These are phyloP conservation scores for Gossypium turneri DNA, from an alignment of 345 rosid species.

Conservation along the genomic window DNA sequence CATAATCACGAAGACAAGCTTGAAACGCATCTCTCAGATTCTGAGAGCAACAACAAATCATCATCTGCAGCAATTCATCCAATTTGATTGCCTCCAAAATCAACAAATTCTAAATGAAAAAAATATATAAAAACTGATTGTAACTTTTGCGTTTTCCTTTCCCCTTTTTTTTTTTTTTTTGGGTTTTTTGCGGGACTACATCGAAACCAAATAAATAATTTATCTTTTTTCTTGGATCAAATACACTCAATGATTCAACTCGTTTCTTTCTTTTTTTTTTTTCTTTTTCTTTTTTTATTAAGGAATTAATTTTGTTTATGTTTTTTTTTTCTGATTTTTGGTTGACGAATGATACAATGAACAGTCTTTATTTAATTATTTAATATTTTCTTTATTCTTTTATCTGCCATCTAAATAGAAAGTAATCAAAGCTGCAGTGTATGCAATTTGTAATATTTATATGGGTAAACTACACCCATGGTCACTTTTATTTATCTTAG, in stretches of 20 bases:
- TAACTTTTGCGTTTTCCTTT: not conserved
- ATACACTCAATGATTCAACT: not conserved
- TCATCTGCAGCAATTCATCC: not conserved
- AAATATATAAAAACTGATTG: too few relatives aligned
- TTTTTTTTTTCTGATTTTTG: not conserved
- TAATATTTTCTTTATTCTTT: too few relatives aligned
- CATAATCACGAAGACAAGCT: slow-evolving; percentile 66
- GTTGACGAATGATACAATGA: not conserved
- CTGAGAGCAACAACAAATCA: slow-evolving; percentile 7
- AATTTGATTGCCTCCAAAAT: not conserved
- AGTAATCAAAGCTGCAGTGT: too few relatives aligned
- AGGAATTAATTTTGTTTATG: not conserved
- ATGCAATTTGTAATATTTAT: too few relatives aligned
- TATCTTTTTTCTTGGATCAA: too few relatives aligned
- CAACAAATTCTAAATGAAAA: not conserved
- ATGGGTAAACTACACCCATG: too few relatives aligned
- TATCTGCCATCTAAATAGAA: too few relatives aligned
- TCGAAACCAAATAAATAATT: not conserved
- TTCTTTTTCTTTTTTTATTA: not conserved
- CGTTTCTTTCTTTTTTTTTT: not conserved
- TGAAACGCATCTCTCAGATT: slow-evolving; percentile 45
- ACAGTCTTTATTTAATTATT: not conserved
- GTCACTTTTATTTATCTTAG: too few relatives aligned
- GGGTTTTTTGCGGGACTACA: not conserved
- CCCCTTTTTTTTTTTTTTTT: not conserved